phyloP scores from a whole-genome alignment of 108 stramenopile species.

The Skeletonema grethae region DNA sequence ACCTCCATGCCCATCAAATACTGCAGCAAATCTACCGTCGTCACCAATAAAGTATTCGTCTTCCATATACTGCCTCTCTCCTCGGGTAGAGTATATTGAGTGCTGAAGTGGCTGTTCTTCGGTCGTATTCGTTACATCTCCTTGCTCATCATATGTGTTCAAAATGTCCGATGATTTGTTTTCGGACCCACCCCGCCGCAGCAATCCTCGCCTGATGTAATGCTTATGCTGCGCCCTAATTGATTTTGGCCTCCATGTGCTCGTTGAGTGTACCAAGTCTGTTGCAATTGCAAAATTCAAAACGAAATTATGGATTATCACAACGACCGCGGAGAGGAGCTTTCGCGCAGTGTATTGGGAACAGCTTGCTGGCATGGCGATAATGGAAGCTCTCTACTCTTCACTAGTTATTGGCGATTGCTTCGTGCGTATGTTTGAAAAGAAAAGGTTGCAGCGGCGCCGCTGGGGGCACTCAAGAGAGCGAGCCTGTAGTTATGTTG shows the following conservation, averaged over 20 bases:
- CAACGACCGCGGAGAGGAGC: neutral
- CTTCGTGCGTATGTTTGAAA: too few relatives aligned
- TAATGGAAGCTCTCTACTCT: neutral
- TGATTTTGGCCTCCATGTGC: conserved; percentile 3
- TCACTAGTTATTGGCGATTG: too few relatives aligned
- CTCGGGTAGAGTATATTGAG: conserved; percentile 49
- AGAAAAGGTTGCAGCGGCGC: too few relatives aligned
- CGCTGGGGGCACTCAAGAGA: neutral
- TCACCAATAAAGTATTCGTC: conserved; percentile 68
- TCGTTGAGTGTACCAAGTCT: neutral
- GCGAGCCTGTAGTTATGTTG: too few relatives aligned
- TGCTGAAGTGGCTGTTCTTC: conserved; percentile 8
- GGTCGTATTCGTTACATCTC: conserved; percentile 11
- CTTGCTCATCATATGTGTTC: neutral
- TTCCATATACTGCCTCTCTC: conserved; percentile 80
- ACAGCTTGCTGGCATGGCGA: neutral
- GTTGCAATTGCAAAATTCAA: conserved; percentile 2
- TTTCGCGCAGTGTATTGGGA: neutral
- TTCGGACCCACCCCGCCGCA: neutral
- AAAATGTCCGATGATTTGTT: conserved; percentile 4
- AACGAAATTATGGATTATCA: neutral
- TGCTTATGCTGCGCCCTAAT: neutral
- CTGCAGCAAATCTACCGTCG: conserved; percentile 73
- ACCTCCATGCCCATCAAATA: conserved; percentile 98
- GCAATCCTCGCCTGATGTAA: neutral